Evolutionary conservation across 179 eudicot species (phyloP).

Genomic region (Camellia oleifera): DNA sequence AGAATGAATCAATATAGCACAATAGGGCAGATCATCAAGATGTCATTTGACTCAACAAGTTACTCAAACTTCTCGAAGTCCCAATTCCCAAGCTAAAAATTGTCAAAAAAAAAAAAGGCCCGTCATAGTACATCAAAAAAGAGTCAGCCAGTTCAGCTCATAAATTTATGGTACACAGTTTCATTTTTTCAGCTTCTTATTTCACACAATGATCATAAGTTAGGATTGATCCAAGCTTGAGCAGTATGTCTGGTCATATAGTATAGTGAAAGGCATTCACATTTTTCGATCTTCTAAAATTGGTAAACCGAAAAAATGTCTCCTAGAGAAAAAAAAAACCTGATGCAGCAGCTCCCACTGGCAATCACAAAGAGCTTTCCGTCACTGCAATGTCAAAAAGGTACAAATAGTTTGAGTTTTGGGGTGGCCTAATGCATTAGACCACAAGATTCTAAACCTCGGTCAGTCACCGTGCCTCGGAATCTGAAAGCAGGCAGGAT

Average conservation of each 20-base stretch:
- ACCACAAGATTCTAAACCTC: constrained; percentile 2
- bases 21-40: too few species aligned
- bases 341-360: constrained; percentile 11
- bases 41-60: too few species aligned
- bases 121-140: not conserved
- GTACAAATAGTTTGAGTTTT: constrained; percentile 4
- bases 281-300: not conserved
- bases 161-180: not conserved
- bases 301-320: constrained; percentile 10
- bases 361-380: constrained; percentile 17
- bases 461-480: too few species aligned
- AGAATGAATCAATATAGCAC: too few species aligned
- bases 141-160: not conserved
- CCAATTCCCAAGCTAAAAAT: too few species aligned
- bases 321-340: constrained; percentile 5
- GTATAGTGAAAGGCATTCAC: too few species aligned
- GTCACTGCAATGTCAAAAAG: constrained; percentile 26
- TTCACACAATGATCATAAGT: too few species aligned
- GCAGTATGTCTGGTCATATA: too few species aligned
- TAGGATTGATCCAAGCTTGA: too few species aligned
- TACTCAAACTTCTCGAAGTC: not conserved
- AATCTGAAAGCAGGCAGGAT: too few species aligned
- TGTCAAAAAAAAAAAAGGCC: not conserved
- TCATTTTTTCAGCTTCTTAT: not conserved
- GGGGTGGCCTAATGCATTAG: not conserved